A percentile compares a stretch with the other conserved stretches of the same genome.
Conservation (phyloP, 495 filamentous ascomycete genomes). For the Bryoglossum gracile region DNA sequence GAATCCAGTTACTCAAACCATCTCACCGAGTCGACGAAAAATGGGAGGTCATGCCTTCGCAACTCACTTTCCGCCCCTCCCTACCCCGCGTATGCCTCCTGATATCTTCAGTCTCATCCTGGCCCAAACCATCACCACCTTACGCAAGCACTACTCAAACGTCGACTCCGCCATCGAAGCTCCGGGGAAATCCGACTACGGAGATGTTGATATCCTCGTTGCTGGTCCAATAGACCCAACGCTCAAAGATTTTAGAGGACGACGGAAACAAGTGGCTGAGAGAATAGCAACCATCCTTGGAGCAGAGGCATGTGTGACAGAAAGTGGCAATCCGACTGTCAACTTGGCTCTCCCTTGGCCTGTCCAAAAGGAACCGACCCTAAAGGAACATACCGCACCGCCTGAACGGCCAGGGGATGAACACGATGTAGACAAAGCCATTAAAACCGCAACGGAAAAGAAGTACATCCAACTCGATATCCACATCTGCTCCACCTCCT, state of each 20-base stretch:
- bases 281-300: constrained; percentile 24
- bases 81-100: constrained; percentile 51
- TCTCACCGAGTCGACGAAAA: not conserved
- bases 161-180: constrained; percentile 46
- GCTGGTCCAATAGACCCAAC: constrained; percentile 26
- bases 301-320: constrained; percentile 26
- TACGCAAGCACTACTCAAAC: constrained; percentile 38
- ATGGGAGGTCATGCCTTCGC: constrained; percentile 58
- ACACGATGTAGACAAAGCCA: no score
- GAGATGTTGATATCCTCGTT: constrained; percentile 56
- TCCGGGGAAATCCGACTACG: constrained; percentile 47
- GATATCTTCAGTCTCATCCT: constrained; percentile 39
- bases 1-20: not conserved
- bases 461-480: constrained; percentile 59
- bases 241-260: constrained; percentile 3
- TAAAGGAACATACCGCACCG: constrained; percentile 22
- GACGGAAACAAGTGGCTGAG: constrained; percentile 10
- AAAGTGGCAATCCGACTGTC: constrained; percentile 17
- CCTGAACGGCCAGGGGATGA: no score
- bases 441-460: no score
- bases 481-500: constrained; percentile 36
- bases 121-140: constrained; percentile 30
- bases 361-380: not conserved
- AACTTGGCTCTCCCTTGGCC: constrained; percentile 49
- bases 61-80: constrained; percentile 32